Percentiles rank a stretch among this genome's conserved stretches.
Conservation (phyloP, 768 basidiomycete genomes). For the Suillus clintonianus region DNA sequence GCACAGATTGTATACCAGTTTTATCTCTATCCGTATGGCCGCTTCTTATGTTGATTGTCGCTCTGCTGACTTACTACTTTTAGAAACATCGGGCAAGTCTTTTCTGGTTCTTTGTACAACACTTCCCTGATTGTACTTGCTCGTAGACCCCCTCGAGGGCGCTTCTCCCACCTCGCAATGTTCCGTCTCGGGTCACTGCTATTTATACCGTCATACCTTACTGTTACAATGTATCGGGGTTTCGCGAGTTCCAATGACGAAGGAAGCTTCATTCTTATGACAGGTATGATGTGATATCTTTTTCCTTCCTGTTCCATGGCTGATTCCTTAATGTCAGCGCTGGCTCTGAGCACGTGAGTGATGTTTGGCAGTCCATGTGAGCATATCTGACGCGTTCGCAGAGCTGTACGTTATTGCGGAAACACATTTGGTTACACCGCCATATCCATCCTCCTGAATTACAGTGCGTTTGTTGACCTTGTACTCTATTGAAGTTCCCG, state of each 20-base stretch:
- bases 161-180: slow-evolving; percentile 86
- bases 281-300: slow-evolving; percentile 48
- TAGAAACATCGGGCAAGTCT: slow-evolving; percentile 66
- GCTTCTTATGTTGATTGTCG: neutral
- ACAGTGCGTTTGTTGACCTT: slow-evolving; percentile 51
- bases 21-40: slow-evolving; percentile 79
- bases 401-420: slow-evolving; percentile 86
- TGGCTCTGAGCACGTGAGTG: slow-evolving; percentile 81
- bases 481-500: neutral
- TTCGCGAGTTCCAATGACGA: slow-evolving; percentile 71
- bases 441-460: slow-evolving; percentile 84
- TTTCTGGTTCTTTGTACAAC: neutral
- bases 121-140: slow-evolving; percentile 14
- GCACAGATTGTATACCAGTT: slow-evolving; percentile 92
- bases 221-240: slow-evolving; percentile 69
- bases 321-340: slow-evolving; percentile 41
- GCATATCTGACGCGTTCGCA: slow-evolving; percentile 29
- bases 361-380: neutral
- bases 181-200: slow-evolving; percentile 84
- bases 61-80: neutral
- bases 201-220: slow-evolving; percentile 89
- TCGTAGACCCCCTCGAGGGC: slow-evolving; percentile 74
- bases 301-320: slow-evolving; percentile 1
- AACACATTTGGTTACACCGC: slow-evolving; percentile 90
- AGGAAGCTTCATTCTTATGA: slow-evolving; percentile 81